Conservation (phyloP, 2,329 filamentous ascomycete genomes). For the Aspergillus glaucus region DNA sequence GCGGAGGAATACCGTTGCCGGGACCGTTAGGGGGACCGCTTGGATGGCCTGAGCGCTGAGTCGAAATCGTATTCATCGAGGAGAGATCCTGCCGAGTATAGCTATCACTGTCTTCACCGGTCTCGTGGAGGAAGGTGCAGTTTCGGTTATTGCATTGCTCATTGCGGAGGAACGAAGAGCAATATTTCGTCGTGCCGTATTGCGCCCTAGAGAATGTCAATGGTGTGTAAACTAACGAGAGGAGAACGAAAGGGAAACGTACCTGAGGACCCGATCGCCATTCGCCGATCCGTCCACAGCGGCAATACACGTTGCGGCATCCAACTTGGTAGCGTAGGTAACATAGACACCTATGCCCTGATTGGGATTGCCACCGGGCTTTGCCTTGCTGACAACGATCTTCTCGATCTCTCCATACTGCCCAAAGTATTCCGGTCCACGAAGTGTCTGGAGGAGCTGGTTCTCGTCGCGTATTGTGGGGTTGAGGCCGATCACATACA, state of each 20-base stretch:
- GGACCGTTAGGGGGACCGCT: conserved; percentile 16
- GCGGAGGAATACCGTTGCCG: conserved; percentile 24
- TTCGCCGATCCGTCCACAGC: conserved; percentile 91
- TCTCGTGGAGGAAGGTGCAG: conserved; percentile 97
- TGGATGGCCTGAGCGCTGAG: conserved; percentile 62
- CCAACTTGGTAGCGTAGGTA: conserved; percentile 88
- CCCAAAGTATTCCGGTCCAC: conserved; percentile 89
- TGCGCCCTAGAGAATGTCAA: conserved; percentile 47
- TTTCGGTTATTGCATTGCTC: conserved; percentile 92
- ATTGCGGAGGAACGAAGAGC: conserved; percentile 89
- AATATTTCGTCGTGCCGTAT: conserved; percentile 95
- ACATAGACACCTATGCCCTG: conserved; percentile 95
- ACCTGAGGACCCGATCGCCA: conserved; percentile 76
- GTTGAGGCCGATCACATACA: conserved; percentile 92
- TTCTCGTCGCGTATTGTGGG: conserved; percentile 90
- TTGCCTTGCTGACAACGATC: conserved; percentile 95
- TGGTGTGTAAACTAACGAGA: not conserved
- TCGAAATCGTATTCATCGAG: conserved; percentile 84
- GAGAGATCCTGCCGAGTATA: conserved; percentile 92
- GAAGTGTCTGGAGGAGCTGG: conserved; percentile 72
- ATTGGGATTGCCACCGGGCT: conserved; percentile 62
- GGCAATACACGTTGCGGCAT: conserved; percentile 81
- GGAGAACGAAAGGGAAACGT: conserved; percentile 41
- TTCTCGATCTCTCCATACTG: conserved; percentile 98
- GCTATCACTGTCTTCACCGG: conserved; percentile 96